A percentile compares a stretch with the other conserved stretches of the same genome.
phyloP scores from a whole-genome alignment of 2,329 filamentous ascomycete genomes.

The Pseudocercospora ulei region DNA sequence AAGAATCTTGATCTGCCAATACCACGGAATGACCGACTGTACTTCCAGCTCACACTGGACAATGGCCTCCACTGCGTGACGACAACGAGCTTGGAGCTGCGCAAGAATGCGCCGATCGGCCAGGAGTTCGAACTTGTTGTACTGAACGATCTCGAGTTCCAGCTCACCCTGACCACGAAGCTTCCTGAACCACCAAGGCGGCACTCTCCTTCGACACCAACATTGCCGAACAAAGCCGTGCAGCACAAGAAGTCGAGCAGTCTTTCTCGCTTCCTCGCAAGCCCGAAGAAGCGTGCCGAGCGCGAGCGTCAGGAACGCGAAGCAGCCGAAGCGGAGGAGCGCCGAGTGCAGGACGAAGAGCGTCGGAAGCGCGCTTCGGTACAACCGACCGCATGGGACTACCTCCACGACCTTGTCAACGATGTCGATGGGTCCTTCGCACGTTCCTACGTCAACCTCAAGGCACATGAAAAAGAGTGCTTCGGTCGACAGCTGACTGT shows the following conservation, averaged over 20 bases:
- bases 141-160: conserved; percentile 95
- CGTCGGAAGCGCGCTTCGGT: conserved; percentile 48
- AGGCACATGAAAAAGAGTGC: conserved; percentile 79
- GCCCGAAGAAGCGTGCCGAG: conserved; percentile 94
- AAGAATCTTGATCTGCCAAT: conserved; percentile 90
- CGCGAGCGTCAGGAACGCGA: conserved; percentile 74
- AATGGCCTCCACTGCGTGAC: conserved; percentile 97
- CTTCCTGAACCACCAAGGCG: conserved; percentile 50
- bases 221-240: conserved; percentile 53
- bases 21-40: conserved; percentile 78
- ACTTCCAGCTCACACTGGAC: conserved; percentile 94
- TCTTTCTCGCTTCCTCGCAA: conserved; percentile 85
- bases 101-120: conserved; percentile 83
- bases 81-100: conserved; percentile 87
- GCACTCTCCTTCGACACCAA: conserved; percentile 33
- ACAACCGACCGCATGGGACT: conserved; percentile 69
- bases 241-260: conserved; percentile 69
- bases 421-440: conserved; percentile 85
- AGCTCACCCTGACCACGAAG: conserved; percentile 92
- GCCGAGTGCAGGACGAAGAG: conserved; percentile 38
- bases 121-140: conserved; percentile 98
- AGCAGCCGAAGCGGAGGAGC: conserved; percentile 57
- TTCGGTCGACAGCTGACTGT: conserved; percentile 81
- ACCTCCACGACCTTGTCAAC: conserved; percentile 75
- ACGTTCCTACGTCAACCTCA: conserved; percentile 83